A percentile compares a stretch with the other conserved stretches of the same genome.
Evolutionary conservation across 1,284 basidiomycete genomes (phyloP).

Genomic region (Neolentinus lepideus): DNA sequence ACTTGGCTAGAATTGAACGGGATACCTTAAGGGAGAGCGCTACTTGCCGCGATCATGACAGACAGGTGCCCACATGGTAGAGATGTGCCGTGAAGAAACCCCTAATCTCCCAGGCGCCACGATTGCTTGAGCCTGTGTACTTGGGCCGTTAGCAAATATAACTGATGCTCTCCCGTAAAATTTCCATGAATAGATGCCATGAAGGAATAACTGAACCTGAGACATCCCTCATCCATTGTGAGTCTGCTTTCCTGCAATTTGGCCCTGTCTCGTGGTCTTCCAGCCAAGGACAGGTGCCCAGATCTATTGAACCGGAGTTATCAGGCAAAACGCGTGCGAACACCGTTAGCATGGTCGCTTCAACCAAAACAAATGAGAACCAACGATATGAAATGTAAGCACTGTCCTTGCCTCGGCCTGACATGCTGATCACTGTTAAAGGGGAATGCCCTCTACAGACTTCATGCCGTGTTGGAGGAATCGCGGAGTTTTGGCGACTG

Average conservation of each 20-base stretch:
- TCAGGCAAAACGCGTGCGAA: neutral
- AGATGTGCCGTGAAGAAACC: neutral
- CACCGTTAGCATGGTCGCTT: too few relatives aligned
- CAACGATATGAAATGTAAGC: too few relatives aligned
- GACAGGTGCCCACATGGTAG: neutral
- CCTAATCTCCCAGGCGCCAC: neutral
- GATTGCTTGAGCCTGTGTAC: neutral
- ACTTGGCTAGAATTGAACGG: neutral
- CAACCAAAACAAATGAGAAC: too few relatives aligned
- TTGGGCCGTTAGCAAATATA: neutral
- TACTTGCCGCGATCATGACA: neutral
- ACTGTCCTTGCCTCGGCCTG: too few relatives aligned
- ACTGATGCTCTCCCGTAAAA: neutral
- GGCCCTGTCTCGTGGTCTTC: neutral
- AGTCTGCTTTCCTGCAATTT: neutral
- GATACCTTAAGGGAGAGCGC: neutral
- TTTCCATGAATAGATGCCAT: neutral
- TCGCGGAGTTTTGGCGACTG: too few relatives aligned
- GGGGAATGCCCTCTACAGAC: too few relatives aligned
- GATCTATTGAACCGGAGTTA: neutral
- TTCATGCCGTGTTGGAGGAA: too few relatives aligned
- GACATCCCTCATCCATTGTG: neutral
- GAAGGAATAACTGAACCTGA: neutral
- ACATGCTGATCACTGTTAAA: too few relatives aligned
- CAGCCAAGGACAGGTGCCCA: neutral